Base-by-base conservation (phyloP, 352 stramenopile species). In the Phytophthora palmivora region DNA sequence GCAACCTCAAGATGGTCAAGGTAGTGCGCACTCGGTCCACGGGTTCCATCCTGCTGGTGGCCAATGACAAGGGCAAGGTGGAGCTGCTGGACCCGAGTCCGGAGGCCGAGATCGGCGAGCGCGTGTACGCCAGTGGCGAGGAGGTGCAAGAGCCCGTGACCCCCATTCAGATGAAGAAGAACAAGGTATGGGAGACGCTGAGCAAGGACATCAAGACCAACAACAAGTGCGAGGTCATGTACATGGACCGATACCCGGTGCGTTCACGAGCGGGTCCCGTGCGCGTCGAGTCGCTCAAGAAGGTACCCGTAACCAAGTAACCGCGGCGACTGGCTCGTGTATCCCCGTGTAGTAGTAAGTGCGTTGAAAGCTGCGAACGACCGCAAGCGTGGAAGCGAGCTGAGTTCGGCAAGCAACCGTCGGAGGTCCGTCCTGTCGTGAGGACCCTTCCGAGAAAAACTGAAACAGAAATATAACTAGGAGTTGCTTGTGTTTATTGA, bases 91-190 rank as follows among this genome's bases (percentile, higher is more conserved):
- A 90, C 34, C 83, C 83, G 8, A 73, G 64, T 15, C 70, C 74
- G 0, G 80, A 92, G 45, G 79, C 83, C 12, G 81, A 90, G 47
- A 58, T 92, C 24, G 83, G 83, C 48, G 83, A 92, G 61, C 79
- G 80, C 55, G 74, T 92, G 45, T 89, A 89, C 72, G 83, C 83
- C 5, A 84, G 75, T 33, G 83, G 83, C 48, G 83, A 92, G 58
- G 83, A 92, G 59, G 33, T 87, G 24, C 67, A 78, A 41, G 80
- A 92, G 44, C 83, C 83, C 15, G 81, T 92, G 39, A 92, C 83
- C 8, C 68, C 83, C 43, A 90, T 92, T 47, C 80, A 89, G 71
- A 88, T 92, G 78, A 92, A 92, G 78, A 92, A 92, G 75, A 89
- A 90, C 76, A 92, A 92, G 72, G 80, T 90, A 41, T 92, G 83